Percentiles rank a stretch among this genome's conserved stretches.
Conservation (phyloP, 331 rosid genomes). For the Quercus lobata region DNA sequence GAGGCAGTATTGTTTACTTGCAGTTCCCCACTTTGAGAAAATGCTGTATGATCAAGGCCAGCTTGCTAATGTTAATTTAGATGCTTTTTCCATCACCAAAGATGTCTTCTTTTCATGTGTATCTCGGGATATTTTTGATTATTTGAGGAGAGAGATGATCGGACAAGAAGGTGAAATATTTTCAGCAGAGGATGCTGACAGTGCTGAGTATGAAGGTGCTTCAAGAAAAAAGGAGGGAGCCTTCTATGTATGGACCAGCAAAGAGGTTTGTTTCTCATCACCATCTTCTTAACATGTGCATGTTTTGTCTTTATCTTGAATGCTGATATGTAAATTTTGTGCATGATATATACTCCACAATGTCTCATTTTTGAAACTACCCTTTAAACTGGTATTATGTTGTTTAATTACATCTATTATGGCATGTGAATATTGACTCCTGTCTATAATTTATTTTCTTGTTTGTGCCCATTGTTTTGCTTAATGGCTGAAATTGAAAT, state of each 20-base stretch:
- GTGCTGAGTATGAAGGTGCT: slow-evolving; percentile 82
- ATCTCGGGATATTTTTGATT: slow-evolving; percentile 83
- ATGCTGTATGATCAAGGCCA: slow-evolving; percentile 98
- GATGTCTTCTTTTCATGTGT: slow-evolving; percentile 63
- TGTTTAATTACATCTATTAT: background rate
- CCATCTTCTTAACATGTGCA: slow-evolving; percentile 3
- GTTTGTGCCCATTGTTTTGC: background rate
- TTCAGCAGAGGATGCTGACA: slow-evolving; percentile 99
- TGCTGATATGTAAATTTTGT: background rate
- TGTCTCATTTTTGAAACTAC: background rate
- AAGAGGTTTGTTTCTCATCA: slow-evolving; percentile 52
- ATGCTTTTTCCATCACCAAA: slow-evolving; percentile 74
- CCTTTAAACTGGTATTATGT: background rate
- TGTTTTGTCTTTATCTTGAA: background rate
- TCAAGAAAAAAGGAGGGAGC: slow-evolving; percentile 83
- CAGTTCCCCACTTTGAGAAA: slow-evolving; percentile 99
- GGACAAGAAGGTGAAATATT: slow-evolving; percentile 92
- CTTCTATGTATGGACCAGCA: slow-evolving; percentile 80
- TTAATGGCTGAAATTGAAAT: background rate
- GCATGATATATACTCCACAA: background rate
- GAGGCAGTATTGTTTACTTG: slow-evolving; percentile 28
- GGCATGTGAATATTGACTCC: background rate
- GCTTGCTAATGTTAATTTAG: slow-evolving; percentile 72
- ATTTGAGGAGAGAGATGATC: slow-evolving; percentile 87
- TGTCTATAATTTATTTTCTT: background rate